Evolutionary conservation across 2,329 filamentous ascomycete species (phyloP).

Genomic region (Plenodomus lindquistii): DNA sequence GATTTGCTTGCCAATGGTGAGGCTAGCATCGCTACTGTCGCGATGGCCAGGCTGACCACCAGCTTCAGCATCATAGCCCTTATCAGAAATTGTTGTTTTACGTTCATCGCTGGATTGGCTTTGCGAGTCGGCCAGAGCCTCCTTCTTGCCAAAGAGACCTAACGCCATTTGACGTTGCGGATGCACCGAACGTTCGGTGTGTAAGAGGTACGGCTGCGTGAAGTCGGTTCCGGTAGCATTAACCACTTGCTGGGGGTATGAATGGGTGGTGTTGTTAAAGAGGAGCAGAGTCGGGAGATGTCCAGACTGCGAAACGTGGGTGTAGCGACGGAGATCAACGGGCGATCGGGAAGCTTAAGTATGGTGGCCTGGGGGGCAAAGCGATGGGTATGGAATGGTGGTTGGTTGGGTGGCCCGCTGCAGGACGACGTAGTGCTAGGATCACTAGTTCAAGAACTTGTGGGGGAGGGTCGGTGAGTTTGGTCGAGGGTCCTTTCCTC

Average conservation of each 20-base stretch:
- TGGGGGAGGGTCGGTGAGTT: not conserved
- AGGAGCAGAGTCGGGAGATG: not conserved
- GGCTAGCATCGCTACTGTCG: conserved; percentile 44
- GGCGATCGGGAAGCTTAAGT: not conserved
- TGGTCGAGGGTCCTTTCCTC: no score
- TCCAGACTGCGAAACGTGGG: conserved; percentile 1
- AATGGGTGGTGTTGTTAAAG: not conserved
- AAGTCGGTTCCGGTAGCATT: conserved; percentile 44
- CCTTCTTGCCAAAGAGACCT: conserved; percentile 36
- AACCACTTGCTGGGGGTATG: conserved; percentile 26
- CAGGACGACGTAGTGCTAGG: not conserved
- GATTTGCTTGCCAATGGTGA: conserved; percentile 67
- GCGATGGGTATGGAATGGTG: not conserved
- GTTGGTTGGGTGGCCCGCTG: conserved; percentile 1
- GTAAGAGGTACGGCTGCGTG: conserved; percentile 44
- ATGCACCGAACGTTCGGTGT: conserved; percentile 49
- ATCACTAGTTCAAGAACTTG: not conserved
- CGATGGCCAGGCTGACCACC: conserved; percentile 37
- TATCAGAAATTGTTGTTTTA: conserved; percentile 15
- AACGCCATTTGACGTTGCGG: conserved; percentile 58
- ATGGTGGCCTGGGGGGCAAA: not conserved
- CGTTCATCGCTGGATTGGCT: conserved; percentile 18
- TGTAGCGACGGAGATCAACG: not conserved
- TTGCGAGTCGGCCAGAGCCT: conserved; percentile 15
- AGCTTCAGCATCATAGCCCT: conserved; percentile 37